Base-by-base conservation (phyloP, 2,329 filamentous ascomycete genomes). In the Exophiala oligosperma region DNA sequence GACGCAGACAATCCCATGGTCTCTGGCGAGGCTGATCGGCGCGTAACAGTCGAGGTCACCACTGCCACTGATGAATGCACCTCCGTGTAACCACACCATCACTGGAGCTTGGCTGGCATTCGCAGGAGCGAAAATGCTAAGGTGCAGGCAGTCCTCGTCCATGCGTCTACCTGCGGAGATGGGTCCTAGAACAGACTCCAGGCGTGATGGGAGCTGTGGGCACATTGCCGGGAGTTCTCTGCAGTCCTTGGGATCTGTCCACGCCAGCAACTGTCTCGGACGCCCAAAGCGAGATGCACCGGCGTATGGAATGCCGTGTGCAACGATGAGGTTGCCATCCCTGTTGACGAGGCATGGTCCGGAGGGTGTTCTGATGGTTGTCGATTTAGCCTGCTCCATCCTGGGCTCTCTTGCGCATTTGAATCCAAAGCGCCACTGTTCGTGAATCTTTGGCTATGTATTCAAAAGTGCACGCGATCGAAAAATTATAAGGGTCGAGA, bases 101-200 rank as follows among this genome's bases (percentile, higher is more conserved):
- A 87, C 84, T 0, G 84, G 84, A 2, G 70, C n/a, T 75, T 67
- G 1, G 68, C 67, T 1, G 54, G 23, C 0, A 68, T 72, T 83
- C 83, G 86, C 2, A 83, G 84, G 77, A 3, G 81, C 79, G 70
- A 84, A 86, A 0, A 87, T 72, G 9, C 82, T 82, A 1, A 87
- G 76, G 60, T 85, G 85, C 12, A 86, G 73, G 63, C 84, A 87
- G 65, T 87, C 84, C 72, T 87, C 84, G 23, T 38, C 44, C 8
- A 37, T 29, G 23, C 12, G n/a, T 29, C 53, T 17, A 9, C n/a
- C n/a, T 8, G 77, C 32, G 3, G 53, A 11, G 11, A 55, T 35
- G 1, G 53, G 43, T 14, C 53, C 53, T 23, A 48, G 21, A 24
- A 55, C 29, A 21, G 29, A 17, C 41, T 55, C 53, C 4, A 55